Percentiles rank a stretch among this genome's conserved stretches.
Conservation (phyloP, 805 yeast species). For the Metschnikowia peoriensis region DNA sequence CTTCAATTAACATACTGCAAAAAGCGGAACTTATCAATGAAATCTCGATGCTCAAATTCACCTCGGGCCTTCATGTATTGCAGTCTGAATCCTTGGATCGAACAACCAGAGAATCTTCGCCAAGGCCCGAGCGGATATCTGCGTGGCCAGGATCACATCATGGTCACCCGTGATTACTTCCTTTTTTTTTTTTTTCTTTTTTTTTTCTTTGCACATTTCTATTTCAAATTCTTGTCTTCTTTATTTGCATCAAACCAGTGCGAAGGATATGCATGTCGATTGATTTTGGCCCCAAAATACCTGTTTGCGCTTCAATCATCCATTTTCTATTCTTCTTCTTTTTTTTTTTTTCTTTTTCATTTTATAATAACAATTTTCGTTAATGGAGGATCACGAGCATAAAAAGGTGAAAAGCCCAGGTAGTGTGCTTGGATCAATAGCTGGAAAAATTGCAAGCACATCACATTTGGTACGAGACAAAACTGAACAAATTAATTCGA, state of each 20-base stretch:
- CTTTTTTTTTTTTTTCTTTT: neutral
- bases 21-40: constrained; percentile 19
- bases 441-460: constrained; percentile 7
- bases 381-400: neutral
- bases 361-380: neutral
- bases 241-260: neutral
- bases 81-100: constrained; percentile 19
- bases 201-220: neutral
- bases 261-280: neutral
- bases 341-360: neutral
- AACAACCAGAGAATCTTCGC: constrained; percentile 27
- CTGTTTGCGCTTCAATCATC: neutral
- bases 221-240: neutral
- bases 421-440: constrained; percentile 7
- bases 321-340: neutral
- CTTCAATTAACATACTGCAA: constrained; percentile 15
- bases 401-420: neutral
- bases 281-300: neutral
- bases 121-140: constrained; percentile 37
- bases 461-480: constrained; percentile 7
- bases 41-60: constrained; percentile 14
- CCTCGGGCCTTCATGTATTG: constrained; percentile 9
- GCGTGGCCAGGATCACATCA: constrained; percentile 73
- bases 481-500: constrained; percentile 4
- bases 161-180: constrained; percentile 49